phyloP scores from a whole-genome alignment of 192 early-diverging fungal genomes.

The Backusella australiensis region DNA sequence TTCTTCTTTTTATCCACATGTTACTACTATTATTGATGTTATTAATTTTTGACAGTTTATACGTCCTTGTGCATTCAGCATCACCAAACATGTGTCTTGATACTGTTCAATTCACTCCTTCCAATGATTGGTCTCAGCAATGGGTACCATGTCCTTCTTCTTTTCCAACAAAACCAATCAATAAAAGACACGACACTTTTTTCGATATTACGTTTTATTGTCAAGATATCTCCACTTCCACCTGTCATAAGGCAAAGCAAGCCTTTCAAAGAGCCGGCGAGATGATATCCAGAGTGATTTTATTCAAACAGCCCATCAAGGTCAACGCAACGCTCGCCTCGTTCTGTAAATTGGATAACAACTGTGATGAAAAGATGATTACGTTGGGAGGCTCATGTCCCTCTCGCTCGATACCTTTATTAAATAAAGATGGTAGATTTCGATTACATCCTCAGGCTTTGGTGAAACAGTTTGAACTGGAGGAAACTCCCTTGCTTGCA shows the following conservation, averaged over 20 bases:
- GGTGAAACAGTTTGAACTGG: constrained; percentile 30
- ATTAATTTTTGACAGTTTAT: background rate
- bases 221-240: background rate
- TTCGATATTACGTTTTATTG: constrained; percentile 9
- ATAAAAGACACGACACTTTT: background rate
- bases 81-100: background rate
- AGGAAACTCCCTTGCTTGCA: background rate
- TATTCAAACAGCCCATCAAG: constrained; percentile 17
- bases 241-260: constrained; percentile 22
- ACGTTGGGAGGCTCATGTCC: constrained; percentile 35
- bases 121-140: too few species aligned
- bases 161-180: background rate
- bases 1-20: background rate
- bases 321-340: constrained; percentile 35
- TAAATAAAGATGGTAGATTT: constrained; percentile 26
- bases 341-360: constrained; percentile 15
- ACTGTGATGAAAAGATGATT: background rate
- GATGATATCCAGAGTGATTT: constrained; percentile 22
- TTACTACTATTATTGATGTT: background rate
- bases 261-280: constrained; percentile 22
- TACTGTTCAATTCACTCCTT: background rate
- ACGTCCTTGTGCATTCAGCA: background rate
- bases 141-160: background rate
- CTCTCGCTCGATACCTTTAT: constrained; percentile 22
- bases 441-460: constrained; percentile 39